Base-by-base conservation (phyloP, 2,329 filamentous ascomycete species). In the Tolypocladium cylindrosporum region DNA sequence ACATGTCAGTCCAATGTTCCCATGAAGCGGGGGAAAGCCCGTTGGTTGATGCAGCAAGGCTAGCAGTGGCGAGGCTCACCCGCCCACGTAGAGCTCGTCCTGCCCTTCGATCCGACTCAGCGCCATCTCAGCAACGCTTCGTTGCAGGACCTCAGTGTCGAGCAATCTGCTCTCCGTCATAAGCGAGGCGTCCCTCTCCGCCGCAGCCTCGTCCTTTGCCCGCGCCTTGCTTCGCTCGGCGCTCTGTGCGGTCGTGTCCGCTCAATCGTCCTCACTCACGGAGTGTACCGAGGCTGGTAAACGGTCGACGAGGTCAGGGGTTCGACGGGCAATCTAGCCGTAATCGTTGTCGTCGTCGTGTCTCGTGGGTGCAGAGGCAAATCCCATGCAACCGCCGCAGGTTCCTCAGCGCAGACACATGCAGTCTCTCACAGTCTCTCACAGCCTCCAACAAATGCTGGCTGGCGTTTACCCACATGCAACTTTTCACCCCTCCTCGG, bases 61-160 rank as follows among this genome's bases (percentile, higher is more conserved):
- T 39, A 19, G 27, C 7, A 10, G 19, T 19, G 34, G n/a, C 62
- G 56, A 65, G 58, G 66, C 74, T 66, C 64, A 75, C 74, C 74
- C 70, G 55, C 73, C 68, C 31, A 74, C 66, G 58, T 73, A 75
- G 58, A 77, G 69, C 61, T 72, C 70, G 50, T 76, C 74, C 48
- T 69, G 65, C 5, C 75, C 75, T 16, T 77, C 71, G 41, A 77
- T 68, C 51, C 71, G 67, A 60, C 73, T 76, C 37, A 77, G 64
- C 1, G 75, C 75, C 75, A 77, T 77, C 56, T 66, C 66, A 19
- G 64, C 65, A 51, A 71, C 68, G 56, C 67, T 70, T 19, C 14
- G 31, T 36, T 13, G 19, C 16, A 34, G 45, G 43, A 2, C 43
- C 42, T 14, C 21, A 16, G 43, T 24, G 21, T 10, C 43, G 43